Evolutionary conservation across 139 green algal species (phyloP), one percentile per base, ranked within the genome.

Genomic region (Zygnema cylindricum): DNA sequence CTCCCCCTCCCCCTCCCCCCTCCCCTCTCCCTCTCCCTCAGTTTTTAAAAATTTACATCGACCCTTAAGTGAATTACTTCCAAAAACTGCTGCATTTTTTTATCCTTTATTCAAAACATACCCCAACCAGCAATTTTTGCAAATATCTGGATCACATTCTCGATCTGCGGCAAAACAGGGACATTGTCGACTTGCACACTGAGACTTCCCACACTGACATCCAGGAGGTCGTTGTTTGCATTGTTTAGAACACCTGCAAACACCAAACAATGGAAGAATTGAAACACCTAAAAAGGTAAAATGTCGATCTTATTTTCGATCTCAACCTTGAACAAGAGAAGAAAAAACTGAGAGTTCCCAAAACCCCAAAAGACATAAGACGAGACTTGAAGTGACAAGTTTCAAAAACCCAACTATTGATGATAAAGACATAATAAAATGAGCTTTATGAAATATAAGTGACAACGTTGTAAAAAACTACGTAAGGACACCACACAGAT

Each of bases 111-210:
- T 33, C 43, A 40, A 22, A 30, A 89, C 39, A 81, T 41, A 93
- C 90, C 81, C n/a, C 0, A 89, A 36, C 69, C 33, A 93, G 89
- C 89, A 93, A n/a, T 85, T 54, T 55, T 69, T 55, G 89, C 96
- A 98, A 16, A 98, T 81, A 79, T 98, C 95, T 2, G 96, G 96
- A 89, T 98, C 96, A 87, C 96, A 98, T 91, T 98, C 96, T 1
- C 94, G 79, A 16, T 92, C 92, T 7, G 96, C 96, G 11, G 94
- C 94, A 39, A 95, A 69, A 90, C 96, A 98, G 71, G 96, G 93
- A 91, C 96, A 98, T 42, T 35, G 21, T 69, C 92, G 88, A 41
- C 39, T 92, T 32, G 35, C 33, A 92, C 94, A 96, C 33, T 76
- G 25, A 73, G 89, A 38, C 69, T 86, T 94, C 75, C 85, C 82